Evolutionary conservation across 257 asterid species (phyloP).

Genomic region (Solanum boliviense): DNA sequence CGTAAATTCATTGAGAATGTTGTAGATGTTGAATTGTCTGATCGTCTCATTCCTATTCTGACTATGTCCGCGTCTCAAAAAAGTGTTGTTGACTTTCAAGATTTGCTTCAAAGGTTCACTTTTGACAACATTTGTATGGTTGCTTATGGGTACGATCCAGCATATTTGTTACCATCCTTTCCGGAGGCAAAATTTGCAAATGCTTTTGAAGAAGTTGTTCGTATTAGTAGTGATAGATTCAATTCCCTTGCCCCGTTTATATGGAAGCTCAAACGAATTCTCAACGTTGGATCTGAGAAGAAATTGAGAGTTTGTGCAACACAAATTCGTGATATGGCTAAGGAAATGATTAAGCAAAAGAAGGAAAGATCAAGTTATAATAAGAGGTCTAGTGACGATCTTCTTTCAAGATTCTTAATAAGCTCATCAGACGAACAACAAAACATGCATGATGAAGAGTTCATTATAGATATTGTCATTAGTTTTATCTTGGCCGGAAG

Average conservation of each 20-base stretch:
- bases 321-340: slow-evolving; percentile 7
- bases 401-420: slow-evolving; percentile 4
- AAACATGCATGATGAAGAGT: neutral
- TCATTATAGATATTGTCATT: slow-evolving; percentile 2
- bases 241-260: neutral
- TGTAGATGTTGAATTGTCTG: slow-evolving; percentile 32
- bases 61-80: neutral
- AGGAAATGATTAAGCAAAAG: neutral
- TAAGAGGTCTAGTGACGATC: neutral
- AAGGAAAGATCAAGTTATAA: neutral
- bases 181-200: slow-evolving; percentile 1
- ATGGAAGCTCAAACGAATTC: slow-evolving; percentile 1
- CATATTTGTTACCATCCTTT: slow-evolving; percentile 1
- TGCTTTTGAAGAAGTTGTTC: slow-evolving; percentile 3
- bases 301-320: neutral
- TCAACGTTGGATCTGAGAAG: slow-evolving; percentile 6
- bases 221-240: neutral
- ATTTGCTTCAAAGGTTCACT: slow-evolving; percentile 2
- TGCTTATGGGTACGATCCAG: slow-evolving; percentile 8
- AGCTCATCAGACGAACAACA: neutral
- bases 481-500: neutral
- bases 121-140: slow-evolving; percentile 10
- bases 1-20: slow-evolving; percentile 32
- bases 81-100: neutral
- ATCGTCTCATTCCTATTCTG: slow-evolving; percentile 36